Evolutionary conservation across 345 rosid species (phyloP), one percentile per base, ranked within the genome.

Genomic region (Syzygium grande): DNA sequence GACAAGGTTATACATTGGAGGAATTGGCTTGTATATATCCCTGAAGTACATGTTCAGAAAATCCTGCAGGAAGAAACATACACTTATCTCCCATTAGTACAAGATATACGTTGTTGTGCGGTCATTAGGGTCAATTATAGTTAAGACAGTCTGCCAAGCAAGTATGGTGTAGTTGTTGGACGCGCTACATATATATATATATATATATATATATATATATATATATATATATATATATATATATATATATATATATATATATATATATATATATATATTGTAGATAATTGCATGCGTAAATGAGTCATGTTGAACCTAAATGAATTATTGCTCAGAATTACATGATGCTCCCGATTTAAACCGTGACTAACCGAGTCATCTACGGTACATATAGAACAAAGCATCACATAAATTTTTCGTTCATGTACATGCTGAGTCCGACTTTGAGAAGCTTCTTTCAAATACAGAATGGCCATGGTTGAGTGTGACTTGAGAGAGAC

Each of bases 21-120:
- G 96, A 85, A 95, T 93, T 7, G 99, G 96, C 92, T 90, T 93
- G 94, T 94, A 96, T 22, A 91, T 90, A 58, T 95, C 92, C 91
- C 78, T 94, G 88, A 97, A 97, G 89, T 86, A 96, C 96, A 92
- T 92, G 93, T 96, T 97, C 90, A 97, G 78, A 86, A 96, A 96
- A 88, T 97, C 98, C 98, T 94, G 87, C 38, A 43, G 5, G 52
- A 84, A 87, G 30, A 29, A 51, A 13, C n/a, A n/a, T 27, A 51
- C 17, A 15, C 6, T 84, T 77, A 51, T 25, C 13, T 84, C 29
- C 15, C 59, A 30, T 85, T 25, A 21, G 53, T 58, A 41, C 49
- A 54, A 53, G 83, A 73, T n/a, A 61, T n/a, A 61, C 73, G 73
- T 61, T n/a, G 19, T n/a, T n/a, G 30, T 13, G 34, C 9, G 19